Percentiles rank a stretch among this genome's conserved stretches.
phyloP scores from a whole-genome alignment of 306 rosid genomes.

The Corylus americana region DNA sequence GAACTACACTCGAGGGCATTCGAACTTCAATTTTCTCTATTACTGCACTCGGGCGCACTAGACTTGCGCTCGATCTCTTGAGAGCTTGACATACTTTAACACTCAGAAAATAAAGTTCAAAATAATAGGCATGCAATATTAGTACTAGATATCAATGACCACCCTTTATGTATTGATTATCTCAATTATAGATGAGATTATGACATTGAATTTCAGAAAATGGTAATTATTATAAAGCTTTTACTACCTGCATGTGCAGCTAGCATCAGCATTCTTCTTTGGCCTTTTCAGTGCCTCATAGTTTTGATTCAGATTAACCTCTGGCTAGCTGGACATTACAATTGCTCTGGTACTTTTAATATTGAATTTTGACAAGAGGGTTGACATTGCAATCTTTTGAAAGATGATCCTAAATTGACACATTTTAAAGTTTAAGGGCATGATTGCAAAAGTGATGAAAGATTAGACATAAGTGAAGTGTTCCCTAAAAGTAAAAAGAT shows the following conservation, averaged over 20 bases:
- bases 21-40: no score
- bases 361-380: no score
- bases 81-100: no score
- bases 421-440: no score
- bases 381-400: no score
- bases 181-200: neutral
- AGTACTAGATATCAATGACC: neutral
- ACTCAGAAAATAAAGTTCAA: neutral
- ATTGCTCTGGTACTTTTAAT: slow-evolving; percentile 48
- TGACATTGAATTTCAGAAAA: neutral
- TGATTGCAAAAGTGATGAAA: no score
- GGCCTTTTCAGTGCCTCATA: slow-evolving; percentile 65
- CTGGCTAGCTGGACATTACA: slow-evolving; percentile 74
- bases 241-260: slow-evolving; percentile 55
- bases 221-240: slow-evolving; percentile 7
- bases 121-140: neutral
- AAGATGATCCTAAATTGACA: no score
- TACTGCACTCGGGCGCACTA: no score
- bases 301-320: slow-evolving; percentile 67
- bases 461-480: no score
- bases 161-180: neutral
- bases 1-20: no score
- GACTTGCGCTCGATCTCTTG: no score
- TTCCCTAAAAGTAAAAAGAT: no score
- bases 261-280: slow-evolving; percentile 58